phyloP scores from a whole-genome alignment of 2,329 filamentous ascomycete genomes.

The Xenoacremonium recifei region DNA sequence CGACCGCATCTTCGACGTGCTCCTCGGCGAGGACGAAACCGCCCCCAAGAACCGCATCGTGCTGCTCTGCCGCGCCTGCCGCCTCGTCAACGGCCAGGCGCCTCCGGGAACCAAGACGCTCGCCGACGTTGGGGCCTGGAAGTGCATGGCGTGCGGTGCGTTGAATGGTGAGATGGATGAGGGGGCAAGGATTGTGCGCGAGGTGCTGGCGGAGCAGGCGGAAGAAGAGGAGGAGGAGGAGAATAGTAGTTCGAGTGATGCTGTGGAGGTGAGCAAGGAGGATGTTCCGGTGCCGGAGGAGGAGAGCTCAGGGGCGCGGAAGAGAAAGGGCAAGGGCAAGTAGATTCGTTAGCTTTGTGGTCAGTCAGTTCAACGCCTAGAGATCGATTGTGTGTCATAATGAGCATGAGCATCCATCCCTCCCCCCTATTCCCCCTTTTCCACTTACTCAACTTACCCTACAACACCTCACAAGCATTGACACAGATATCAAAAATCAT shows the following conservation, averaged over 20 bases:
- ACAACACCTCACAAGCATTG: too few species aligned
- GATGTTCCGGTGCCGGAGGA: constrained; percentile 16
- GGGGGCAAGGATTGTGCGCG: constrained; percentile 67
- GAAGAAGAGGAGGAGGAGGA: constrained; percentile 15
- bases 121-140: constrained; percentile 82
- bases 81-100: constrained; percentile 92
- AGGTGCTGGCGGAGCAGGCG: constrained; percentile 47
- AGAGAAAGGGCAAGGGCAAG: constrained; percentile 24
- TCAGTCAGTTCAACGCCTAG: too few species aligned
- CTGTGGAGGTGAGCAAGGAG: constrained; percentile 14
- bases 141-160: constrained; percentile 79
- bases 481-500: constrained; percentile 14
- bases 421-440: too few species aligned
- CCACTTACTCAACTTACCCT: too few species aligned
- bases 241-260: constrained; percentile 6
- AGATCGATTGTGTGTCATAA: too few species aligned
- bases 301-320: constrained; percentile 21
- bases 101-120: constrained; percentile 78
- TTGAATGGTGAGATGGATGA: constrained; percentile 83
- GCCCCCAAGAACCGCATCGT: constrained; percentile 86
- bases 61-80: constrained; percentile 78
- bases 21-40: constrained; percentile 93
- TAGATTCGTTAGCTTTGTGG: too few species aligned
- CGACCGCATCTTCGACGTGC: constrained; percentile 85
- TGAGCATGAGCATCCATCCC: too few species aligned